Evolutionary conservation across 2,329 filamentous ascomycete genomes (phyloP).

Genomic region (Immersiporthe knoxdaviesiana): DNA sequence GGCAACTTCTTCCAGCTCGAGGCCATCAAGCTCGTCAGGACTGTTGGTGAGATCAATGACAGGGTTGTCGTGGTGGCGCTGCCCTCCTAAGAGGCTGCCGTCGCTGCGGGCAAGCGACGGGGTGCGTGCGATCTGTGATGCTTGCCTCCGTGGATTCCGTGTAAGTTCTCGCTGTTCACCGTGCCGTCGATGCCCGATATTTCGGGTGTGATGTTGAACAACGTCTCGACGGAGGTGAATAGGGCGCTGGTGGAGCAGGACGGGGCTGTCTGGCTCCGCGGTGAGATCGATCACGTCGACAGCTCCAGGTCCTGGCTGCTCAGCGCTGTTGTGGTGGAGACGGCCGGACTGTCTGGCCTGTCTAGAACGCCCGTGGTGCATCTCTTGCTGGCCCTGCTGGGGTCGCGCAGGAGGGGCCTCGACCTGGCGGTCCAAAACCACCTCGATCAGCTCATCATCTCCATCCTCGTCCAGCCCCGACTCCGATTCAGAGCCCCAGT

Average conservation of each 20-base stretch:
- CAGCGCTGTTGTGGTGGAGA: conserved; percentile 2
- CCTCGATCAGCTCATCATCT: conserved; percentile 27
- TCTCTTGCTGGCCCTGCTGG: conserved; percentile 29
- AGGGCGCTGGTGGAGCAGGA: conserved; percentile 19
- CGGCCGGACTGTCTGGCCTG: conserved; percentile 14
- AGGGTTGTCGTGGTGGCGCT: conserved; percentile 34
- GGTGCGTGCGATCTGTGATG: conserved; percentile 45
- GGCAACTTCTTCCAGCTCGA: conserved; percentile 7
- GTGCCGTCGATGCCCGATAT: not conserved
- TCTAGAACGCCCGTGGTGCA: conserved; percentile 9
- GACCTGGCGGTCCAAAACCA: conserved; percentile 19
- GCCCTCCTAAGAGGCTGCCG: conserved; percentile 45
- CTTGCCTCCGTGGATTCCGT: conserved; percentile 47
- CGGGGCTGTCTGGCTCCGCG: conserved; percentile 52
- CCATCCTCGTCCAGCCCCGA: conserved; percentile 12
- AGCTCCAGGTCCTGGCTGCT: not conserved
- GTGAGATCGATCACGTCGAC: conserved; percentile 54
- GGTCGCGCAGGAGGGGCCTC: conserved; percentile 17
- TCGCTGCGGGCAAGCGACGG: conserved; percentile 50
- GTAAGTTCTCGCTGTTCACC: not conserved
- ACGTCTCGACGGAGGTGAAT: conserved; percentile 19
- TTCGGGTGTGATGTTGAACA: conserved; percentile 4
- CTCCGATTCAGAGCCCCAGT: conserved; percentile 12
- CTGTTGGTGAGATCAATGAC: conserved; percentile 60
- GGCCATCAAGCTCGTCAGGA: conserved; percentile 36